Base-by-base conservation (phyloP, 345 rosid genomes). In the Salix koriyanagi region DNA sequence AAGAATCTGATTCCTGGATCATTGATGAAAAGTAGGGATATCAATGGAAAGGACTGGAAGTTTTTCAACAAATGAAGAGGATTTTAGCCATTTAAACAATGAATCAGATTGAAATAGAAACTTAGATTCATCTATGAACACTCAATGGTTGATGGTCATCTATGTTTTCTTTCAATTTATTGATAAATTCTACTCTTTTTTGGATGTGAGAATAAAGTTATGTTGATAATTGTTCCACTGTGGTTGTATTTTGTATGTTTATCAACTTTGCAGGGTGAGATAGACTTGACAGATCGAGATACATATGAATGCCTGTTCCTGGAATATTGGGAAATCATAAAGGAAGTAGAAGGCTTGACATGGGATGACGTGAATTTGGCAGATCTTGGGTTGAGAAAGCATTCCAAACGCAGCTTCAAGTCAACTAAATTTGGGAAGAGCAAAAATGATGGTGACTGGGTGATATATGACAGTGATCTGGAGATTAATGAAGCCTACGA, bases 251-350 rank as follows among this genome's bases (percentile, higher is more conserved):
- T 12, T 52, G 58, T 52, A 52, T 52, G 42, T 67, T 65, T 77
- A 26, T 72, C 39, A n/a, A 67, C n/a, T 68, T 64, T 76, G 61
- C 56, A 81, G 84, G 80, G 65, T 10, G 41, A 62, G 28, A 81
- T 81, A 76, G 84, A 81, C 32, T 52, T 81, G 28, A 14, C 28
- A 69, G 90, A 89, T 77, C 75, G 52, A 25, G 50, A 85, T 25
- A 84, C 89, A 7, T 64, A 37, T 11, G 89, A 87, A 76, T 76
- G 84, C 71, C 83, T 85, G 74, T 85, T 87, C 83, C 77, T 74
- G 65, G 90, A 84, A 67, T 89, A 87, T 58, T 83, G 88, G 88
- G 83, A 83, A 54, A 76, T 88, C 67, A 71, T 85, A 13, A 85
- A 84, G 70, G 77, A 76, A 10, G 19, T 72, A 74, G 89, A 89